A percentile compares a stretch with the other conserved stretches of the same genome.
phyloP scores from a whole-genome alignment of 805 yeast genomes.

The Lachancea lanzarotensis region DNA sequence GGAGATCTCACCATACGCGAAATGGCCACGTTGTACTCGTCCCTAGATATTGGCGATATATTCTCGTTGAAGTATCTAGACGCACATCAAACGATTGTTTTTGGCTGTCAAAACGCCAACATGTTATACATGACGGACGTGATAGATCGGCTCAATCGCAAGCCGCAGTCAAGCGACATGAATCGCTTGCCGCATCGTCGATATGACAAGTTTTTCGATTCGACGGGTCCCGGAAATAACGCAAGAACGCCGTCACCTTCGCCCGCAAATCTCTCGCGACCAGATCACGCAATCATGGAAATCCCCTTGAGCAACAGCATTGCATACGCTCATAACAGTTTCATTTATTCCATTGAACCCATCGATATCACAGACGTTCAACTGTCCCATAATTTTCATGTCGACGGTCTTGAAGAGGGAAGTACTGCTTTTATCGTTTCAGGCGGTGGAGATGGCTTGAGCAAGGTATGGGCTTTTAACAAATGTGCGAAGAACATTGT shows the following conservation, averaged over 20 bases:
- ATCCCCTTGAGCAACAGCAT: slow-evolving; percentile 60
- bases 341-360: slow-evolving; percentile 58
- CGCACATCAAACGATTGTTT: slow-evolving; percentile 51
- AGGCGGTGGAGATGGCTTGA: slow-evolving; percentile 88
- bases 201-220: slow-evolving; percentile 83
- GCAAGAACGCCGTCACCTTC: slow-evolving; percentile 2
- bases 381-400: slow-evolving; percentile 6
- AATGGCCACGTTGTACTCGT: slow-evolving; percentile 71
- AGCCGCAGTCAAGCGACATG: slow-evolving; percentile 18
- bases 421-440: slow-evolving; percentile 41
- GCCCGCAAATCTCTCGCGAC: slow-evolving; percentile 2
- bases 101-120: slow-evolving; percentile 92
- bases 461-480: slow-evolving; percentile 67
- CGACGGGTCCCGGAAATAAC: slow-evolving; percentile 56
- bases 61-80: slow-evolving; percentile 74
- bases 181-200: slow-evolving; percentile 54
- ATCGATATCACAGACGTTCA: slow-evolving; percentile 3
- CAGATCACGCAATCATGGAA: slow-evolving; percentile 44
- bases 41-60: slow-evolving; percentile 88
- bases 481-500: neutral
- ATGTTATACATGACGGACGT: slow-evolving; percentile 59
- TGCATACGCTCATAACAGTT: slow-evolving; percentile 87
- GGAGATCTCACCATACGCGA: slow-evolving; percentile 30
- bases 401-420: slow-evolving; percentile 1
- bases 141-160: slow-evolving; percentile 17